phyloP scores from a whole-genome alignment of 2,329 filamentous ascomycete genomes.

The Trichoderma breve region DNA sequence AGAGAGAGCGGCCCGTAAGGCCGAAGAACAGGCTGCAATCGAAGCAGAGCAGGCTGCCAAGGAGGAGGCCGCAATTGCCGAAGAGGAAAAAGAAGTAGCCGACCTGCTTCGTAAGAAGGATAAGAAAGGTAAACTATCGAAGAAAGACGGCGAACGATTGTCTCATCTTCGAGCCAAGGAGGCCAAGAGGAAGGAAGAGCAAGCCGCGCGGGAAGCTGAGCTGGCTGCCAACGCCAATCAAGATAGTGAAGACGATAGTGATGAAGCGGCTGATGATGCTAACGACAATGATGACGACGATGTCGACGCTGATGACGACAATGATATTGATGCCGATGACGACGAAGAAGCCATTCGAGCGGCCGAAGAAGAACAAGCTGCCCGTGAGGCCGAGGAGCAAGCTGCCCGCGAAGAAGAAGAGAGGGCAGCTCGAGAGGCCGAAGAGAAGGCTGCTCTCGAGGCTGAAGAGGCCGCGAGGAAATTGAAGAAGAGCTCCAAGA shows the following conservation, averaged over 20 bases:
- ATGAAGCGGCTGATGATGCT: slow-evolving; percentile 31
- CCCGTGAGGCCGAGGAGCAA: slow-evolving; percentile 22
- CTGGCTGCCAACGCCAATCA: slow-evolving; percentile 7
- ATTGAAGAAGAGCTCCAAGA: slow-evolving; percentile 42
- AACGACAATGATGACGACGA: slow-evolving; percentile 27
- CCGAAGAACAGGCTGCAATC: slow-evolving; percentile 23
- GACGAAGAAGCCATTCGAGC: slow-evolving; percentile 23
- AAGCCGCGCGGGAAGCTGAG: slow-evolving; percentile 19
- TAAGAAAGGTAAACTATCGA: slow-evolving; percentile 13
- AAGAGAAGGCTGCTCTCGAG: slow-evolving; percentile 25
- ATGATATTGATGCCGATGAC: slow-evolving; percentile 31
- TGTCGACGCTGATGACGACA: slow-evolving; percentile 24
- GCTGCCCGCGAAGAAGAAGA: slow-evolving; percentile 26
- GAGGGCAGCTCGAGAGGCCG: slow-evolving; percentile 27
- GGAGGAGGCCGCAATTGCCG: slow-evolving; percentile 11
- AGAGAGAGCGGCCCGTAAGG: slow-evolving; percentile 28
- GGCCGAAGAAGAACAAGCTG: slow-evolving; percentile 23
- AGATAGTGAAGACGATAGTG: slow-evolving; percentile 1
- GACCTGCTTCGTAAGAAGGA: slow-evolving; percentile 5
- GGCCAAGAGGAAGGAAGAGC: slow-evolving; percentile 18
- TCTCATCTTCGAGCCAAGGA: not conserved
- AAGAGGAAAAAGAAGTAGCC: slow-evolving; percentile 12
- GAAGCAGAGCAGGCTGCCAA: slow-evolving; percentile 21
- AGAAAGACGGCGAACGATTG: slow-evolving; percentile 10
- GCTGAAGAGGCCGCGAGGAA: slow-evolving; percentile 35